A percentile compares a stretch with the other conserved stretches of the same genome.
Evolutionary conservation across 371 early-diverging fungal species (phyloP).

Genomic region (Mucor sp.): DNA sequence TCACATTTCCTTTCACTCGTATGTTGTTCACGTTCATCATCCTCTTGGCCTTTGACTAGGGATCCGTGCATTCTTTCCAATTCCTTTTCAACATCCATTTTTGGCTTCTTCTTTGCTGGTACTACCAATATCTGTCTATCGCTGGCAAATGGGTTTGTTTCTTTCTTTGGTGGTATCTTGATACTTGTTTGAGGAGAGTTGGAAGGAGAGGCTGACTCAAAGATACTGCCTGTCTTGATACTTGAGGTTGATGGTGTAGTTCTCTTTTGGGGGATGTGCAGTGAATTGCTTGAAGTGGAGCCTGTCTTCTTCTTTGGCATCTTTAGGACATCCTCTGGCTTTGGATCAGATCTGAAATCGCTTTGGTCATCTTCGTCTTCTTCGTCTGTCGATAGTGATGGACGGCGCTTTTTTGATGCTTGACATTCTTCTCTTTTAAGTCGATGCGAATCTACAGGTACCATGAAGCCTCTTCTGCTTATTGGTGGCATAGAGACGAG

Average conservation of each 20-base stretch:
- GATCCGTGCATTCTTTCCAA: neutral
- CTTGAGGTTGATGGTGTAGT: too few relatives aligned
- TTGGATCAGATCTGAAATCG: neutral
- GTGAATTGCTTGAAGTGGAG: too few relatives aligned
- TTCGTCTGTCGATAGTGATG: neutral
- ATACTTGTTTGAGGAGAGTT: neutral
- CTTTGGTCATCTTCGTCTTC: neutral
- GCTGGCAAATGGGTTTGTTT: neutral
- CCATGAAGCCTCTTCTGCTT: neutral
- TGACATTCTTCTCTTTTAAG: neutral
- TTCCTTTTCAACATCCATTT: neutral
- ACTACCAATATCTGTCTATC: neutral
- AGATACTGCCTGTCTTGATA: neutral
- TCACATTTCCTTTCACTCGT: slow-evolving; percentile 7
- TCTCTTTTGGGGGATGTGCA: neutral
- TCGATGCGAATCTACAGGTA: neutral
- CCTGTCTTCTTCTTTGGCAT: neutral
- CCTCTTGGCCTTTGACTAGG: neutral
- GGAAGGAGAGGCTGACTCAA: too few relatives aligned
- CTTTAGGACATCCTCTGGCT: neutral
- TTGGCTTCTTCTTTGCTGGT: neutral
- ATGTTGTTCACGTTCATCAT: neutral
- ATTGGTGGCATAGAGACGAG: too few relatives aligned
- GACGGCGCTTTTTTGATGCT: too few relatives aligned
- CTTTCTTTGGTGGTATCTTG: neutral